Evolutionary conservation across 805 yeast genomes (phyloP).

Genomic region (Yarrowia divulgata): DNA sequence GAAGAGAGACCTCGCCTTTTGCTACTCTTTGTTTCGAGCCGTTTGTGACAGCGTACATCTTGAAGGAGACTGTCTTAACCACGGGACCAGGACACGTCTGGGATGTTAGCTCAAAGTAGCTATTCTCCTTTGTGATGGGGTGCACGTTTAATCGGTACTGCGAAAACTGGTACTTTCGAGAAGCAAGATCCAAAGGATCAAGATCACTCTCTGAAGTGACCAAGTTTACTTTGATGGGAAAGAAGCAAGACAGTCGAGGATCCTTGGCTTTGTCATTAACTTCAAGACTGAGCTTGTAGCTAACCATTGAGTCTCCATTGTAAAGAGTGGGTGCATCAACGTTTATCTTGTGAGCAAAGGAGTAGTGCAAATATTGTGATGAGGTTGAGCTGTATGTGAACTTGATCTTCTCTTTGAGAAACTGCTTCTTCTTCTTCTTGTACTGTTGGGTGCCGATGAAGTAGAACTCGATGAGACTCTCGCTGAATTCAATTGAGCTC

Average conservation of each 20-base stretch:
- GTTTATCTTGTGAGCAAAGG: neutral
- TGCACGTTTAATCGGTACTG: slow-evolving; percentile 1
- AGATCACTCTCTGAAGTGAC: neutral
- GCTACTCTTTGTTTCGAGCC: slow-evolving; percentile 16
- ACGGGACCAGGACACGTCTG: slow-evolving; percentile 1
- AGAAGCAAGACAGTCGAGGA: slow-evolving; percentile 25
- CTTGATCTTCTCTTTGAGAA: slow-evolving; percentile 25
- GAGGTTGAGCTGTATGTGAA: neutral
- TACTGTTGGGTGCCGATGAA: slow-evolving; percentile 20
- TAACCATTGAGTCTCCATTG: slow-evolving; percentile 19
- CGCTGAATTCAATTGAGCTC: slow-evolving; percentile 10
- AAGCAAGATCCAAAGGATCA: neutral
- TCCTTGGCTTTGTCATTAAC: slow-evolving; percentile 5
- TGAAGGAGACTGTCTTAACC: slow-evolving; percentile 14
- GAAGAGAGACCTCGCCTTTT: slow-evolving; percentile 10
- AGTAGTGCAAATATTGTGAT: neutral
- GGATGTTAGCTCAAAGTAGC: slow-evolving; percentile 5
- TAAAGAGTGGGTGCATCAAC: slow-evolving; percentile 19
- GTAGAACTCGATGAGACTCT: slow-evolving; percentile 30
- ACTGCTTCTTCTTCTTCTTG: slow-evolving; percentile 11
- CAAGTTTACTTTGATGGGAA: slow-evolving; percentile 1
- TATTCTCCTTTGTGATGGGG: slow-evolving; percentile 12
- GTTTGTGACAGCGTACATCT: slow-evolving; percentile 5
- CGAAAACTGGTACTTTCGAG: slow-evolving; percentile 1
- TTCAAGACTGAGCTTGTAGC: slow-evolving; percentile 6